Evolutionary conservation across 176 grass and related monocot genomes (phyloP).

Genomic region (Ananas comosus): DNA sequence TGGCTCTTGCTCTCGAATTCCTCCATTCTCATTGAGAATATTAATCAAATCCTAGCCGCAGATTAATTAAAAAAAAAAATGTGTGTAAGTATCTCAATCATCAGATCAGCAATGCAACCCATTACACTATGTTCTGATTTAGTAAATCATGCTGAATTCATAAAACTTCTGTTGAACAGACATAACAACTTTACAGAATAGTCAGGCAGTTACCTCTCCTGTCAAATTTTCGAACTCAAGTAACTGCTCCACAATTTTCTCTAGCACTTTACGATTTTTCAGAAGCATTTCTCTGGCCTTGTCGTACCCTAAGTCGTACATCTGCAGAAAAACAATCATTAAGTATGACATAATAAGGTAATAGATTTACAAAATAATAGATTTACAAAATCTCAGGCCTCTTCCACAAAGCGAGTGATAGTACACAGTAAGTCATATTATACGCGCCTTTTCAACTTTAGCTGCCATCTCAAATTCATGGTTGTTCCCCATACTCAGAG

Average conservation of each 20-base stretch:
- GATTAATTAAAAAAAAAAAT: not conserved
- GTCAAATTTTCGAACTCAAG: slow-evolving; percentile 25
- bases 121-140: not conserved
- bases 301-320: slow-evolving; percentile 25
- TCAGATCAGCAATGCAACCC: not conserved
- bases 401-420: not conserved
- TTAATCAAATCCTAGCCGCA: slow-evolving; percentile 14
- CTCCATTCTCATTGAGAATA: slow-evolving; percentile 16
- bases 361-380: not conserved
- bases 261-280: slow-evolving; percentile 20
- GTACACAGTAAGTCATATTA: not conserved
- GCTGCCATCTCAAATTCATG: slow-evolving; percentile 25
- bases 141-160: too few species aligned
- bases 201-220: slow-evolving; percentile 18
- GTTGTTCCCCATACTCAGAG: slow-evolving; percentile 26
- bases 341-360: not conserved
- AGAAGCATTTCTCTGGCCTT: slow-evolving; percentile 21
- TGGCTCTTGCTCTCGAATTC: slow-evolving; percentile 14
- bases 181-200: not conserved
- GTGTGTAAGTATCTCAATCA: not conserved
- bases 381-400: not conserved
- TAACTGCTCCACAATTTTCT: slow-evolving; percentile 32
- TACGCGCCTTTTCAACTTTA: slow-evolving; percentile 21
- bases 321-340: slow-evolving; percentile 10
- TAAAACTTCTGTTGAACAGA: too few species aligned